These are phyloP conservation scores for Wickerhamia fluorescens DNA, from an alignment of 805 yeast species.

Conservation along the genomic window DNA sequence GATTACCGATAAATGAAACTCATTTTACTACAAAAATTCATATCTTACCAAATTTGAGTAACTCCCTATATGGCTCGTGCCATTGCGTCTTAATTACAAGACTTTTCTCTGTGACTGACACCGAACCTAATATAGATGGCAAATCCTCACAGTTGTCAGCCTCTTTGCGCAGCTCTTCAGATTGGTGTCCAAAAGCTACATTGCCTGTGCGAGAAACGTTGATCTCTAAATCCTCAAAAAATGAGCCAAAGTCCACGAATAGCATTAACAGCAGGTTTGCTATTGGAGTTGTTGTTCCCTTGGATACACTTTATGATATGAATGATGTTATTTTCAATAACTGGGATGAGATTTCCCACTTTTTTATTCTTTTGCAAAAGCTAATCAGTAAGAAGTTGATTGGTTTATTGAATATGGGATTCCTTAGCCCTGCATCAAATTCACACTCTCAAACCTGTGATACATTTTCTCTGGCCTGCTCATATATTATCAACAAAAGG, in stretches of 20 bases:
- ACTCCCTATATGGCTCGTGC: conserved; percentile 22
- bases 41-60: conserved; percentile 35
- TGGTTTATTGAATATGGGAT: conserved; percentile 13
- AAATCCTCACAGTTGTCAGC: conserved; percentile 1
- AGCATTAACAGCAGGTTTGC: conserved; percentile 34
- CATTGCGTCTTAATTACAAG: conserved; percentile 39
- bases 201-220: conserved; percentile 18
- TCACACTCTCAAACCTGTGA: conserved; percentile 4
- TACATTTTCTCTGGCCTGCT: too few species aligned
- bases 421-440: background rate
- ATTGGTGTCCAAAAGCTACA: conserved; percentile 40
- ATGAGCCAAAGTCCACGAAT: conserved; percentile 6
- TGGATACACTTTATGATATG: conserved; percentile 24
- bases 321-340: conserved; percentile 40
- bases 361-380: conserved; percentile 32
- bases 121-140: conserved; percentile 3
- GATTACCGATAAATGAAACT: conserved; percentile 43
- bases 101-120: conserved; percentile 34
- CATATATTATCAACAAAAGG: conserved; percentile 25
- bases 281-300: conserved; percentile 43
- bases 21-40: conserved; percentile 42
- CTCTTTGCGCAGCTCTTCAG: conserved; percentile 1
- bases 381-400: conserved; percentile 32
- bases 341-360: conserved; percentile 42
- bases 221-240: conserved; percentile 3